Evolutionary conservation across 176 grass and related monocot genomes (phyloP).

Genomic region (Bonia amplexicaulis): DNA sequence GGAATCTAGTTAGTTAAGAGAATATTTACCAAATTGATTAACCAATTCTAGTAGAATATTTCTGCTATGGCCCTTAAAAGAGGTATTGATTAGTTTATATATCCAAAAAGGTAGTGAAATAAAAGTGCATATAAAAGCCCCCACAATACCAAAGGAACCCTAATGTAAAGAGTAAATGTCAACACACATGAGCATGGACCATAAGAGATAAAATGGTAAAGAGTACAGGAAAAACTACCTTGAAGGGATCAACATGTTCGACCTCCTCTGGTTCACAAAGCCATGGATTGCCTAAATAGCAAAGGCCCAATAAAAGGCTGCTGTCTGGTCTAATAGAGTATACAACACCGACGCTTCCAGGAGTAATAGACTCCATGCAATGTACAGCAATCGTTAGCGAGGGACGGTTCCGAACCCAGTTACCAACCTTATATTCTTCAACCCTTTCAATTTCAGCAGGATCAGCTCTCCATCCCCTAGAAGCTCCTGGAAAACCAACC

Average conservation of each 20-base stretch:
- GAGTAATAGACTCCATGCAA: constrained; percentile 88
- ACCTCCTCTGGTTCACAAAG: constrained; percentile 98
- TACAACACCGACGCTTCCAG: constrained; percentile 92
- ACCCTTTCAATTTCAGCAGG: constrained; percentile 99
- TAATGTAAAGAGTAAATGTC: not conserved
- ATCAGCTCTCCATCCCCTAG: constrained; percentile 99
- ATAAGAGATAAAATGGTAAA: constrained; percentile 4
- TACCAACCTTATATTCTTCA: constrained; percentile 96
- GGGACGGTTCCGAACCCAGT: constrained; percentile 85
- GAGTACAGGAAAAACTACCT: constrained; percentile 45
- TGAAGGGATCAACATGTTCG: constrained; percentile 94
- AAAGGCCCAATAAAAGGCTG: constrained; percentile 89
- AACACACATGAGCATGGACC: constrained; percentile 2
- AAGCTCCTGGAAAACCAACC: constrained; percentile 97
- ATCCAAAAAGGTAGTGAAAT: not conserved
- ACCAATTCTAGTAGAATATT: not conserved
- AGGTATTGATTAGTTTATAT: not conserved
- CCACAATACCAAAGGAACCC: not conserved
- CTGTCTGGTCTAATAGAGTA: constrained; percentile 96
- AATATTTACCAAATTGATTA: not conserved
- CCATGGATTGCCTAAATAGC: constrained; percentile 89
- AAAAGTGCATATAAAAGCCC: constrained; percentile 13
- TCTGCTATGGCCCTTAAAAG: not conserved
- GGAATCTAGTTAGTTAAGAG: not conserved
- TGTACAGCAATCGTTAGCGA: constrained; percentile 74